These are phyloP conservation scores for Nitzschia sp. DNA, from an alignment of 108 stramenopile genomes.

Conservation along the genomic window DNA sequence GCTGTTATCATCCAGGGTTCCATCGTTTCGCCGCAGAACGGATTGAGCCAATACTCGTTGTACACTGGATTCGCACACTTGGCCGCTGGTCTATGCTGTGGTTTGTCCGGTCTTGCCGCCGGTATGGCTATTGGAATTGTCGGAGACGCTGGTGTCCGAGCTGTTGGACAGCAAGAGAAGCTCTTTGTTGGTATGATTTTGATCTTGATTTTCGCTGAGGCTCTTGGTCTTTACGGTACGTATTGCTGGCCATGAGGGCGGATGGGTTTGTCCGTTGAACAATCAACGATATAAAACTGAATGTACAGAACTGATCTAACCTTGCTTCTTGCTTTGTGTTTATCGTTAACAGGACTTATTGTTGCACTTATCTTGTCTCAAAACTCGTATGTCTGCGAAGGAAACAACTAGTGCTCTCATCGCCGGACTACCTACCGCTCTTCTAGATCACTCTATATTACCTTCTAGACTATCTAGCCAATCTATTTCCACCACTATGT, in stretches of 20 bases:
- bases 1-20: conserved; percentile 95
- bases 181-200: conserved; percentile 99
- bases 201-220: conserved; percentile 99
- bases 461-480: conserved; percentile 6
- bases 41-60: conserved; percentile 80
- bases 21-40: conserved; percentile 75
- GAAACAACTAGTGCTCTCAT: conserved; percentile 65
- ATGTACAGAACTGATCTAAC: neutral
- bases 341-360: conserved; percentile 68
- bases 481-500: too few species aligned
- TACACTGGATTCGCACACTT: conserved; percentile 98
- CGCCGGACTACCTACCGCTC: neutral
- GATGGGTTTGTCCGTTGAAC: neutral
- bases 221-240: conserved; percentile 96
- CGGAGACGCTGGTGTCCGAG: conserved; percentile 98
- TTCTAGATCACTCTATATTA: neutral
- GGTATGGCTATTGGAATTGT: conserved; percentile 99
- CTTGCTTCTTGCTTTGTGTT: neutral
- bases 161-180: conserved; percentile 98
- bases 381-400: conserved; percentile 84
- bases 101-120: conserved; percentile 94
- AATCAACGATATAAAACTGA: too few species aligned
- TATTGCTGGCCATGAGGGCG: neutral
- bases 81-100: conserved; percentile 98
- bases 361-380: conserved; percentile 98